Conservation (phyloP, 768 basidiomycete species). For the Sistotremastrum suecicum region DNA sequence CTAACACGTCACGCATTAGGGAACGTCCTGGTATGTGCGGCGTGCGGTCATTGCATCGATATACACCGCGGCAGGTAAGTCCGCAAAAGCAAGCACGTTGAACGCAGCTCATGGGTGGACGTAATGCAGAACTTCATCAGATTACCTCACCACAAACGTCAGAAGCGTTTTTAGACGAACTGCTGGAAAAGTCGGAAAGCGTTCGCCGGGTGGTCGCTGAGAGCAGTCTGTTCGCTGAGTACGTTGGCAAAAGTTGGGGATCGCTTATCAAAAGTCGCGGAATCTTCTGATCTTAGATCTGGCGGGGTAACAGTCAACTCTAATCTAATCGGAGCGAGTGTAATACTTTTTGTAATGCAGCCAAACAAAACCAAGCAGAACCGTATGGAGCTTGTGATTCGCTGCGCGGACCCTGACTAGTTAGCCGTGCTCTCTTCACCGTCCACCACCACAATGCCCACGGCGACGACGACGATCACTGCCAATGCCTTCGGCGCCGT, state of each 20-base stretch:
- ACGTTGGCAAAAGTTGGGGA: constrained; percentile 54
- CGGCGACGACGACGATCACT: too few relatives aligned
- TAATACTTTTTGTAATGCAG: too few relatives aligned
- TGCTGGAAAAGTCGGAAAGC: constrained; percentile 35
- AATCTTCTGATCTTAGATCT: constrained; percentile 20
- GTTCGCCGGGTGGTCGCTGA: constrained; percentile 38
- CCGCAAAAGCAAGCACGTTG: background rate
- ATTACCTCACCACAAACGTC: constrained; percentile 63
- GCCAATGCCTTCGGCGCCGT: too few relatives aligned
- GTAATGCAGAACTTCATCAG: constrained; percentile 56
- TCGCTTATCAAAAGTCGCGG: constrained; percentile 61
- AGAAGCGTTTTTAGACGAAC: constrained; percentile 45
- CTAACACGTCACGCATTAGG: background rate
- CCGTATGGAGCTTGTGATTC: too few relatives aligned
- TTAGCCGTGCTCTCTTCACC: too few relatives aligned
- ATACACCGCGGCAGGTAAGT: constrained; percentile 56
- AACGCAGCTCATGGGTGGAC: background rate
- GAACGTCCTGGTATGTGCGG: constrained; percentile 63
- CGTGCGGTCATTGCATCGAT: constrained; percentile 51
- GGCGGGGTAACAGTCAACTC: too few relatives aligned
- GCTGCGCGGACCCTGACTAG: too few relatives aligned
- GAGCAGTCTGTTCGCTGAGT: constrained; percentile 38
- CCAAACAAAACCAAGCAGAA: too few relatives aligned
- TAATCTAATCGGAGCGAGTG: too few relatives aligned
- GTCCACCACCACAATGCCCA: too few relatives aligned